Conservation (phyloP, 129 eudicot genomes). For the Silybum marianum region DNA sequence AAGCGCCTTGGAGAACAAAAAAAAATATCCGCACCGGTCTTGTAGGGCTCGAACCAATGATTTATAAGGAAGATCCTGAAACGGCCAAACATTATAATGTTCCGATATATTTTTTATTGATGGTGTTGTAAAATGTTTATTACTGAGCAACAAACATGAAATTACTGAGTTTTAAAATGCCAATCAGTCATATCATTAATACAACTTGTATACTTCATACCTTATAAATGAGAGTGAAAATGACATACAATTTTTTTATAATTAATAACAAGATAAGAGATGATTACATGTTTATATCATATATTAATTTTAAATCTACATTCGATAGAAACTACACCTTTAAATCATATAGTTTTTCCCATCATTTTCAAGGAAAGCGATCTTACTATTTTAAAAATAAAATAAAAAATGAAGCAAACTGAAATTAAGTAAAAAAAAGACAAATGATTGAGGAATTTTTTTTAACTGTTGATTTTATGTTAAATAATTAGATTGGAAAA, state of each 20-base stretch:
- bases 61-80: too few relatives aligned
- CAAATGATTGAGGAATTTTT: neutral
- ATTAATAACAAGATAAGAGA: neutral
- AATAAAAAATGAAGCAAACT: neutral
- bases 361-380: neutral
- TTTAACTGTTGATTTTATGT: neutral
- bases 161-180: neutral
- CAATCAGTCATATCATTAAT: neutral
- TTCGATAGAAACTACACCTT: neutral
- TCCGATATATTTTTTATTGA: neutral
- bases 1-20: too few relatives aligned
- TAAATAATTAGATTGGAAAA: slow-evolving; percentile 4
- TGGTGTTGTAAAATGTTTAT: neutral
- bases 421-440: neutral
- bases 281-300: neutral
- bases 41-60: neutral
- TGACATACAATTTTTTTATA: neutral
- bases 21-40: too few relatives aligned
- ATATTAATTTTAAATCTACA: neutral
- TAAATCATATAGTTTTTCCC: neutral
- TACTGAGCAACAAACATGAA: neutral
- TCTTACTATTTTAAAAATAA: neutral
- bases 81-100: too few relatives aligned
- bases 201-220: neutral
- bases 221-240: neutral